A percentile compares a stretch with the other conserved stretches of the same genome.
Conservation (phyloP, 495 filamentous ascomycete genomes). For the Xylaria bambusicola region DNA sequence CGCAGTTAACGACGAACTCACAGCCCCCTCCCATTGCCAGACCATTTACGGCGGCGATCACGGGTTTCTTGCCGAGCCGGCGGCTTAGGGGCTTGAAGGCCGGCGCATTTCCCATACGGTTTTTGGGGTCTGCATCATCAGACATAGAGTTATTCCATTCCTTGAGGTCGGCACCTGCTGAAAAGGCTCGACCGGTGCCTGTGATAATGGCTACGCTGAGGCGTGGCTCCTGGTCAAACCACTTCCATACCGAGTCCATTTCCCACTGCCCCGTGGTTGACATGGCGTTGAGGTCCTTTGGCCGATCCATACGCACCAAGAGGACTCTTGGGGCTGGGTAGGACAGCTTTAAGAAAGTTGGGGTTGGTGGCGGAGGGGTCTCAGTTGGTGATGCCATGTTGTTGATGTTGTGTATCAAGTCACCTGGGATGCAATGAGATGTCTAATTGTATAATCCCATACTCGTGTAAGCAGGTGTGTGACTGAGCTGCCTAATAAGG, state of each 20-base stretch:
- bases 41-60: constrained; percentile 81
- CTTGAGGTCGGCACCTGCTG: constrained; percentile 60
- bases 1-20: constrained; percentile 73
- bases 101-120: constrained; percentile 52
- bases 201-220: constrained; percentile 55
- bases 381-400: constrained; percentile 24
- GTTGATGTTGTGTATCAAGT: background rate
- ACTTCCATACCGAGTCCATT: constrained; percentile 47
- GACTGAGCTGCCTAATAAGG: background rate
- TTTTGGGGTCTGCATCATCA: constrained; percentile 33
- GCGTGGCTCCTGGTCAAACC: constrained; percentile 49
- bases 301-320: constrained; percentile 58
- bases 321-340: constrained; percentile 56
- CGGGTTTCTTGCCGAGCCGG: constrained; percentile 61
- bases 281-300: constrained; percentile 52
- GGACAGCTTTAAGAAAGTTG: constrained; percentile 28
- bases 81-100: constrained; percentile 55
- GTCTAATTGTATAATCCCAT: background rate
- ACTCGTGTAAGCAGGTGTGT: no score
- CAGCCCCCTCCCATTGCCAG: constrained; percentile 74
- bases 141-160: constrained; percentile 44
- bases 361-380: constrained; percentile 29
- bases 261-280: constrained; percentile 44
- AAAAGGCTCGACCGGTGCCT: constrained; percentile 54
- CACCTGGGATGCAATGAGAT: background rate